A percentile compares a stretch with the other conserved stretches of the same genome.
These are phyloP conservation scores for Neofusicoccum ribis DNA, from an alignment of 2,329 filamentous ascomycete species.

Conservation along the genomic window DNA sequence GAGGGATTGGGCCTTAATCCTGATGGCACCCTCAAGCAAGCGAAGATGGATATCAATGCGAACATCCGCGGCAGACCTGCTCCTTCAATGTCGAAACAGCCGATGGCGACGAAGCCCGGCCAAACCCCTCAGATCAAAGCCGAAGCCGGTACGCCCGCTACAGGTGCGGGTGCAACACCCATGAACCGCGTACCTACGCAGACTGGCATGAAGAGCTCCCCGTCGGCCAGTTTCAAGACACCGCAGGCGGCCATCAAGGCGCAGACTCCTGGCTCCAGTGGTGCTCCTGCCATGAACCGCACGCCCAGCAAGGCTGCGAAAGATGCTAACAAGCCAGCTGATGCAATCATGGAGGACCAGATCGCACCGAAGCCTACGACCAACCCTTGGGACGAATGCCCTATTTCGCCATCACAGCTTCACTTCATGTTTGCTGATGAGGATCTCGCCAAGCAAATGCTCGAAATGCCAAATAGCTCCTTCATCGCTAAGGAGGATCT, in stretches of 20 bases:
- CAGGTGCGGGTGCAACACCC: conserved; percentile 34
- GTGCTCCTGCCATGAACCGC: conserved; percentile 9
- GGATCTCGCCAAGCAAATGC: conserved; percentile 5
- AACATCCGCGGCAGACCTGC: conserved; percentile 26
- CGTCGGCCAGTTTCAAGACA: conserved; percentile 39
- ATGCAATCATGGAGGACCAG: neutral
- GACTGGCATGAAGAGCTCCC: conserved; percentile 38
- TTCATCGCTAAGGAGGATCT: conserved; percentile 18
- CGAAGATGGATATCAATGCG: conserved; percentile 29
- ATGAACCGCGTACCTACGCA: conserved; percentile 41
- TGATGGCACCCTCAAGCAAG: conserved; percentile 45
- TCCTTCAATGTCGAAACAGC: conserved; percentile 26
- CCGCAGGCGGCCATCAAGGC: conserved; percentile 37
- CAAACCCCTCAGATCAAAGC: conserved; percentile 34
- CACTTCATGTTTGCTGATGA: conserved; percentile 19
- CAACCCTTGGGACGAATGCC: conserved; percentile 17
- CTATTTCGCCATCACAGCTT: conserved; percentile 5
- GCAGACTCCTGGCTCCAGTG: conserved; percentile 33
- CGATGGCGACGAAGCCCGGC: conserved; percentile 34
- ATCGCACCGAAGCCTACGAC: neutral
- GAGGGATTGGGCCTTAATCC: conserved; percentile 51
- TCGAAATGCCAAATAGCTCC: conserved; percentile 14
- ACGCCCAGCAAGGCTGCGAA: conserved; percentile 19
- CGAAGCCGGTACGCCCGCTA: conserved; percentile 38
- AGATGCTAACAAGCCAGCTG: neutral